Percentiles rank a stretch among this genome's conserved stretches.
Evolutionary conservation across 2,329 filamentous ascomycete genomes (phyloP).

Genomic region (Chrysoporthe puriensis): DNA sequence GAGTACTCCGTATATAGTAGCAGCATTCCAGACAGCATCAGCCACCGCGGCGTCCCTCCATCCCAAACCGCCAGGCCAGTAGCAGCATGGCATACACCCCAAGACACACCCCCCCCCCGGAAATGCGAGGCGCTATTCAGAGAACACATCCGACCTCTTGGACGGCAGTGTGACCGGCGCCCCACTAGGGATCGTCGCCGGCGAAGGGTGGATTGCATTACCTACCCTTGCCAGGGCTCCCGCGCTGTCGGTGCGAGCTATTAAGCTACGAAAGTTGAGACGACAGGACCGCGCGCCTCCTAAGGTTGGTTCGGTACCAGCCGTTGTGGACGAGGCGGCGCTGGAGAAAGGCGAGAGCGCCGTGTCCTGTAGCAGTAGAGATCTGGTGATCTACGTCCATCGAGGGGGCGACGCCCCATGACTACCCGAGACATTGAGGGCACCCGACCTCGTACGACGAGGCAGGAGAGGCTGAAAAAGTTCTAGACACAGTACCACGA

Average conservation of each 20-base stretch:
- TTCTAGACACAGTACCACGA: slow-evolving; percentile 14
- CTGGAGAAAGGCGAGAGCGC: not conserved
- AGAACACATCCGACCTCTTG: slow-evolving; percentile 4
- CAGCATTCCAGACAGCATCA: not conserved
- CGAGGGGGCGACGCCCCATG: not conserved
- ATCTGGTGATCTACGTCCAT: not conserved
- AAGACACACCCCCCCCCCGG: not conserved
- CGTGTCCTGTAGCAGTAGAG: not conserved
- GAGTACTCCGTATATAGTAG: not conserved
- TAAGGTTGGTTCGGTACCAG: not conserved
- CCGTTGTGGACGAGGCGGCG: not conserved
- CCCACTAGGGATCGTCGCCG: not conserved
- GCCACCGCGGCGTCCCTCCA: not conserved
- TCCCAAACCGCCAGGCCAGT: not conserved
- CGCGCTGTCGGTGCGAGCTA: not conserved
- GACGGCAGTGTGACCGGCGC: not conserved
- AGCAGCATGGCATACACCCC: not conserved
- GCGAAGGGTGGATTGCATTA: slow-evolving; percentile 6
- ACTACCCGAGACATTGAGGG: not conserved
- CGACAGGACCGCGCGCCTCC: slow-evolving; percentile 2
- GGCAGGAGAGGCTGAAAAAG: slow-evolving; percentile 9
- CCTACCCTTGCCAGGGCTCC: not conserved
- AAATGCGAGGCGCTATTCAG: too few relatives aligned
- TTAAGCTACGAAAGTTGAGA: not conserved
- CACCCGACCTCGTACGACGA: slow-evolving; percentile 20